Evolutionary conservation across 345 rosid genomes (phyloP).

Genomic region (Stellera chamaejasme): DNA sequence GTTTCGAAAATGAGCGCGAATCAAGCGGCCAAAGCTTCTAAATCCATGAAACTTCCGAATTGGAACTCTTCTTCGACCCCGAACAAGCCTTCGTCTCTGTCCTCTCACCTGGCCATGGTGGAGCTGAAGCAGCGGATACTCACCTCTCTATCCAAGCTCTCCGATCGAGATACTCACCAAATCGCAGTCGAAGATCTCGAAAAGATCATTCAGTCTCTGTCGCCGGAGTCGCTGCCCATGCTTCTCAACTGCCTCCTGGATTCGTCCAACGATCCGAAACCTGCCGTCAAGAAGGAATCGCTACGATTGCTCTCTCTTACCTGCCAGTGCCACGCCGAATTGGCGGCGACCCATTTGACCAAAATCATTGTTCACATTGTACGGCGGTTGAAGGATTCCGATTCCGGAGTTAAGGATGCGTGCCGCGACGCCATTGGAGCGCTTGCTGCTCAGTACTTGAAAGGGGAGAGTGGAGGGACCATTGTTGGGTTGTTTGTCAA

Average conservation of each 20-base stretch:
- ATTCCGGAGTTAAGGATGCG: constrained; percentile 90
- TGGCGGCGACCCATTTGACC: constrained; percentile 58
- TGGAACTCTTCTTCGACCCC: constrained; percentile 25
- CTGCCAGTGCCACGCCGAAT: constrained; percentile 56
- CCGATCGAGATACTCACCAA: constrained; percentile 94
- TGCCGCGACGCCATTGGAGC: constrained; percentile 84
- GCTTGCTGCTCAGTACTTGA: constrained; percentile 60
- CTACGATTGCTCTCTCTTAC: constrained; percentile 55
- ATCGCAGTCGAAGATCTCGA: constrained; percentile 94
- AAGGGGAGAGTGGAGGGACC: constrained; percentile 33
- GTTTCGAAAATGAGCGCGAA: constrained; percentile 34
- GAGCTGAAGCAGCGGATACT: constrained; percentile 85
- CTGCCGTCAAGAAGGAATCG: constrained; percentile 84
- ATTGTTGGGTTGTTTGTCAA: constrained; percentile 69
- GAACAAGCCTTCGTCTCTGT: constrained; percentile 48
- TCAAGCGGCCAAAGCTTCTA: constrained; percentile 34
- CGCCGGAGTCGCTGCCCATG: constrained; percentile 78
- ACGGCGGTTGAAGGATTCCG: constrained; percentile 75
- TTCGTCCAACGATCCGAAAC: constrained; percentile 76
- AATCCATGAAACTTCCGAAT: constrained; percentile 27
- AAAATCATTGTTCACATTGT: constrained; percentile 63
- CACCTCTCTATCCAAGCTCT: constrained; percentile 79
- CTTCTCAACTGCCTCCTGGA: constrained; percentile 84
- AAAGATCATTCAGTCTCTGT: constrained; percentile 50
- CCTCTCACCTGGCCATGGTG: constrained; percentile 90